Evolutionary conservation across 2,329 filamentous ascomycete genomes (phyloP), one percentile per base, ranked within the genome.

Genomic region (Thermoascus crustaceus): DNA sequence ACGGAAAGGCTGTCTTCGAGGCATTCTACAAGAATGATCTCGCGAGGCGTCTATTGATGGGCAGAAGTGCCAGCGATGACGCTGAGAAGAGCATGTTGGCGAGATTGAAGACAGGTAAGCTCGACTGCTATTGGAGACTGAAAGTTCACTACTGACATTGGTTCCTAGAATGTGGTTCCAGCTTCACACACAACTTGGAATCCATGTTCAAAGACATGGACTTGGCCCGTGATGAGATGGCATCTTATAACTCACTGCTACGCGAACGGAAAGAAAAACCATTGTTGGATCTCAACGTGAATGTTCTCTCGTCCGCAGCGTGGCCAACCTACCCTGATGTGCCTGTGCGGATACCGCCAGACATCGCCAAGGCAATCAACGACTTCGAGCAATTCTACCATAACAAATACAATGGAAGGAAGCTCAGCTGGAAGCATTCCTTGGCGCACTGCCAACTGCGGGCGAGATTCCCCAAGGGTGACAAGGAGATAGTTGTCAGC

Each of bases 191-290:
- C 55, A 98, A 98, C 52, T 71, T 99, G 0, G 93, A 99, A 62
- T 85, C 89, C 43, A 99, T 99, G 91, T 98, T 99, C 69, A 94
- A 94, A 60, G 91, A 99, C 53, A 86, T 96, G 60, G 88, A 95
- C 55, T 73, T 95, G 13, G 85, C 85, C 8, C 82, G 83, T 41
- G 91, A 96, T 50, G 89, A 96, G 56, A 94, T 96, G 82, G 65
- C 73, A n/a, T 77, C 82, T 0, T 98, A 94, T 66, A 91, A 82
- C 58, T 67, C 73, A 61, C 59, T 87, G 61, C 65, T 74, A 30
- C 71, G 76, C 42, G 72, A 75, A 63, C 70, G 74, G 10, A 71
- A 72, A 34, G 72, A 72, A 36, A 76, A 71, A 39, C 59, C 70
- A 4, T 57, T 64, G 1, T 58, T 94, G 26, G 85, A 91, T 55